phyloP scores from a whole-genome alignment of 1,284 basidiomycete genomes.

The Prillingera fragicola region DNA sequence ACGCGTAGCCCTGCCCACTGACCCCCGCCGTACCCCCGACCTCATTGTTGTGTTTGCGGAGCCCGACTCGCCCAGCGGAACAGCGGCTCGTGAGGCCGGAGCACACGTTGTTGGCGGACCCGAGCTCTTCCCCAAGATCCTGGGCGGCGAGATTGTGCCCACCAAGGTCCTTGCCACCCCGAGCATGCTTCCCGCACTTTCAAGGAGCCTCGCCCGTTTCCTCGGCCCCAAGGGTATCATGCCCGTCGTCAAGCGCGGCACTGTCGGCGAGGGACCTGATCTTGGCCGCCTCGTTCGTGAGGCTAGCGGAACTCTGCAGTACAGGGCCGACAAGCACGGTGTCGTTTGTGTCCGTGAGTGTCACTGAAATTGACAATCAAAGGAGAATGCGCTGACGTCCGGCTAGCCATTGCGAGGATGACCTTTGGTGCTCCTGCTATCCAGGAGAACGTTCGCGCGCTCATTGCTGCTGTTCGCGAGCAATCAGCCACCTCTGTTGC shows the following conservation, averaged over 20 bases:
- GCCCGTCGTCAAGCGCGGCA: conserved; percentile 89
- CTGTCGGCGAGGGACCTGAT: conserved; percentile 71
- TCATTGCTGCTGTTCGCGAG: conserved; percentile 62
- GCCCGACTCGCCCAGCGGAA: conserved; percentile 39
- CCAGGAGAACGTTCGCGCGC: conserved; percentile 70
- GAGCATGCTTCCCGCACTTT: conserved; percentile 69
- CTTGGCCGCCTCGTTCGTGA: conserved; percentile 72
- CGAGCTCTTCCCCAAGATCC: conserved; percentile 66
- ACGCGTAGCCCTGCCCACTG: conserved; percentile 62
- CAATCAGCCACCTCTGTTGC: conserved; percentile 22
- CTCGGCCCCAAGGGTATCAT: conserved; percentile 92
- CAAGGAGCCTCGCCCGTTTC: conserved; percentile 75
- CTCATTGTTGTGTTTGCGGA: conserved; percentile 83
- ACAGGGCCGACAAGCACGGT: conserved; percentile 85
- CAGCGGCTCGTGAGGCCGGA: conserved; percentile 70
- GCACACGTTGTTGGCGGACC: conserved; percentile 79
- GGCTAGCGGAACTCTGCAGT: conserved; percentile 78
- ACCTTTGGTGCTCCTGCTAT: conserved; percentile 70
- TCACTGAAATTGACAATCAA: not conserved
- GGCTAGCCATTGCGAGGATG: conserved; percentile 53
- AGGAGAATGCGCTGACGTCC: conserved; percentile 11
- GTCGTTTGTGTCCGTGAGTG: conserved; percentile 64
- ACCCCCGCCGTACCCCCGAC: conserved; percentile 62
- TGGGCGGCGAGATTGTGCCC: conserved; percentile 38
- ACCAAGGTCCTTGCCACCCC: conserved; percentile 64